phyloP scores from a whole-genome alignment of 176 grass and related monocot genomes.

The Pharus latifolius region DNA sequence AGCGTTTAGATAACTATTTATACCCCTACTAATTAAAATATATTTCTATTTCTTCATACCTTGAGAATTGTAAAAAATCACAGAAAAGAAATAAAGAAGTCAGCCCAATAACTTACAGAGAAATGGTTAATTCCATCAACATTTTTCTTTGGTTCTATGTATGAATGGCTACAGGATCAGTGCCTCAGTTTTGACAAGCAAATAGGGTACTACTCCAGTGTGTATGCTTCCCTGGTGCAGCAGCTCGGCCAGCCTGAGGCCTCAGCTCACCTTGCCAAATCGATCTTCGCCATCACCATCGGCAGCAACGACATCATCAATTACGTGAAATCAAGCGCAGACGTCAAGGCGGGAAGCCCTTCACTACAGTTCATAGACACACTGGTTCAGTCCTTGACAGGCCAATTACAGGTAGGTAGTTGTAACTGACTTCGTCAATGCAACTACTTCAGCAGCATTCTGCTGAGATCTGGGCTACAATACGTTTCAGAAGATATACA shows the following conservation, averaged over 20 bases:
- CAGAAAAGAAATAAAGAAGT: not conserved
- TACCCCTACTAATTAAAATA: too few species aligned
- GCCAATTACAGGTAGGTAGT: conserved; percentile 47
- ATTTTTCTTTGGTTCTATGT: not conserved
- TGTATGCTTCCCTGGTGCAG: conserved; percentile 35
- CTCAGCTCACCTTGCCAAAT: conserved; percentile 40
- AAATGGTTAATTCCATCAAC: too few species aligned
- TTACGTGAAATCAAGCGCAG: conserved; percentile 40
- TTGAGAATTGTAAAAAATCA: too few species aligned
- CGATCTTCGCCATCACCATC: conserved; percentile 68
- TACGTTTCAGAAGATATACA: conserved; percentile 35
- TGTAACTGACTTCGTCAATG: not conserved
- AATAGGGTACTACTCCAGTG: conserved; percentile 43
- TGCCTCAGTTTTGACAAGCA: conserved; percentile 76
- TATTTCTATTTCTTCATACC: too few species aligned
- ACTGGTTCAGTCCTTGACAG: conserved; percentile 32
- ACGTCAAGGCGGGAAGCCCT: not conserved
- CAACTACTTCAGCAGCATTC: not conserved
- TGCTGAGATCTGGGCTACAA: not conserved
- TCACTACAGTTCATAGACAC: conserved; percentile 38
- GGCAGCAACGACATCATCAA: conserved; percentile 89
- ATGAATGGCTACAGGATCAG: conserved; percentile 18
- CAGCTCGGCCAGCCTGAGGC: conserved; percentile 35
- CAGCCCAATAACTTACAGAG: not conserved
- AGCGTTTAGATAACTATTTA: too few species aligned